A percentile compares a stretch with the other conserved stretches of the same genome.
These are phyloP conservation scores for Phytopythium aichiense DNA, from an alignment of 352 stramenopile species.

Conservation along the genomic window DNA sequence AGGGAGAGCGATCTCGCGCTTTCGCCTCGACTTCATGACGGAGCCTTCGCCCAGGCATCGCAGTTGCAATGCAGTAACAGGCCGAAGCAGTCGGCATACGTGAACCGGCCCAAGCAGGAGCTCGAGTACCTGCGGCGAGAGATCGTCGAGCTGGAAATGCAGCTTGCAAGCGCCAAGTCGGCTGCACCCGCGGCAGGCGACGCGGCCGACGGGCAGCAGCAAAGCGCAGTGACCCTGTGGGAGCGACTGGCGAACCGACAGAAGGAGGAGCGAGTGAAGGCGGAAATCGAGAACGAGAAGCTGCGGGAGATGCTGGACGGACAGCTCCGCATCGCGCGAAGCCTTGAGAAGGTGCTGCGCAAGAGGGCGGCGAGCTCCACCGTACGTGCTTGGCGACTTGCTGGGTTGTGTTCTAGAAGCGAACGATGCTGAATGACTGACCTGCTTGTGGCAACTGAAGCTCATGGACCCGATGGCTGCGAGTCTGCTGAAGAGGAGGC, in stretches of 20 bases:
- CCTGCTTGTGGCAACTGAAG: not conserved
- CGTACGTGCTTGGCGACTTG: not conserved
- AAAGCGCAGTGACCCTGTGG: conserved; percentile 12
- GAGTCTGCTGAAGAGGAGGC: conserved; percentile 6
- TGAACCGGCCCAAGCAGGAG: conserved; percentile 24
- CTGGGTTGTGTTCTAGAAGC: too few relatives aligned
- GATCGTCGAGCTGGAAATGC: conserved; percentile 19
- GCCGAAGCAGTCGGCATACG: not conserved
- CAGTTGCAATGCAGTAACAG: not conserved
- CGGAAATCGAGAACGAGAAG: conserved; percentile 27
- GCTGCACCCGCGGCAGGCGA: not conserved
- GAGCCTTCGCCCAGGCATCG: too few relatives aligned
- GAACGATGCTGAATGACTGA: too few relatives aligned
- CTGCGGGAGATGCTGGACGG: conserved; percentile 24
- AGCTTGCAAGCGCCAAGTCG: conserved; percentile 16
- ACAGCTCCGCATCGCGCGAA: conserved; percentile 19
- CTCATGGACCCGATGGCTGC: not conserved
- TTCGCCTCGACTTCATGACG: not conserved
- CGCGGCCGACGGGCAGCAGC: not conserved
- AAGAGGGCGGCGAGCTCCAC: conserved; percentile 8
- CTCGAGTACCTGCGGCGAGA: conserved; percentile 23
- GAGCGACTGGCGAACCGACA: conserved; percentile 24
- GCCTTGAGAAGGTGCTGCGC: conserved; percentile 16
- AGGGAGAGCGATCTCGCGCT: not conserved
- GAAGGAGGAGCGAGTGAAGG: conserved; percentile 15